Evolutionary conservation across 345 rosid species (phyloP).

Genomic region (Toxicodendron radicans): DNA sequence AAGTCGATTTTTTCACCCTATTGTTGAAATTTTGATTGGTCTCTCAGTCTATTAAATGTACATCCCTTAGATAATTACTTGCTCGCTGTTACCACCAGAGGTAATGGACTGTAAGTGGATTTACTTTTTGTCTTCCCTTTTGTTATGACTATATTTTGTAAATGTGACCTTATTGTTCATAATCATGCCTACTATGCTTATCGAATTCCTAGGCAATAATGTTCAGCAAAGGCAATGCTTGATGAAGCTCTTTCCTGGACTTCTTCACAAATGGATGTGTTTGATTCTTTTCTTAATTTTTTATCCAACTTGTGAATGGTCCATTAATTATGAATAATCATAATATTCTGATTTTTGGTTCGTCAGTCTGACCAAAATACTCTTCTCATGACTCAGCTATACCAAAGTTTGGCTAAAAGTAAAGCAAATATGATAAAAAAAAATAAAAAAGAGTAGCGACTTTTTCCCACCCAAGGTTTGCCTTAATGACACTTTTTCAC

Average conservation of each 20-base stretch:
- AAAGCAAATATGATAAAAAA: background rate
- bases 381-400: background rate
- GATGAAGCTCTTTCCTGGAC: background rate
- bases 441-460: no score
- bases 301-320: no score
- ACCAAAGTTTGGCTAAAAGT: background rate
- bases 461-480: no score
- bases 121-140: background rate
- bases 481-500: no score
- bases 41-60: constrained; percentile 7
- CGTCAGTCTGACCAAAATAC: background rate
- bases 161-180: background rate
- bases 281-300: background rate
- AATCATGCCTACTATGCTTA: background rate
- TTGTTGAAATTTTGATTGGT: background rate
- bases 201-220: background rate
- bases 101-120: constrained; percentile 3
- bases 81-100: background rate
- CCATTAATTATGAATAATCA: no score
- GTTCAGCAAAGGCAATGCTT: background rate
- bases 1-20: background rate
- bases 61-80: background rate
- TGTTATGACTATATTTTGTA: constrained; percentile 8
- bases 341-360: background rate
- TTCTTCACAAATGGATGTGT: background rate